Base-by-base conservation (phyloP, 2,329 filamentous ascomycete species). In the Colletotrichum horii region DNA sequence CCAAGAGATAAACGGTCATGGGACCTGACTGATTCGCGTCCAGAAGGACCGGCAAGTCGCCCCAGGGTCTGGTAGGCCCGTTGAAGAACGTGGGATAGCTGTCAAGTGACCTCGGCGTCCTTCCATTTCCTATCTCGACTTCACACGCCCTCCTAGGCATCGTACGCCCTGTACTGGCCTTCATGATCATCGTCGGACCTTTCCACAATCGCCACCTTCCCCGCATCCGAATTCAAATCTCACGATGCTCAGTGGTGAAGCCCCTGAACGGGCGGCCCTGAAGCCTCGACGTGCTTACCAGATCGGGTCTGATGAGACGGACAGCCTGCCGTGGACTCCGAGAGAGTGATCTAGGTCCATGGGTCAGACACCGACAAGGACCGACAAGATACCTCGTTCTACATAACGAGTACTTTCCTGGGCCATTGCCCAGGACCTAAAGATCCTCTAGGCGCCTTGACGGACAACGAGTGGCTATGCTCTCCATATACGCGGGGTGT, bases 201-300 rank as follows among this genome's bases (percentile, higher is more conserved):
- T 76, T n/a, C 71, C 71, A 66, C n/a, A 61, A 62, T 76, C 30
- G 74, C 74, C 74, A 76, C 74, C 38, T 75, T 66, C 74, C 74
- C 74, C 66, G 71, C 74, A 71, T 38, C 26, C 15, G 30, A 62
- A 36, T 62, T 32, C n/a, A 24, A 32, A 64, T 60, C 64, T 65
- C 71, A 76, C 71, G 71, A 75, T 75, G 66, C 55, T 66, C 28
- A 76, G 71, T 75, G 71, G 66, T 60, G 66, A 76, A 70, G 60
- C 8, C 32, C 56, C 43, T 60, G 60, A 43, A 22, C 15, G n/a
- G 30, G 56, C 36, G 32, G 48, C 32, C 48, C 48, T 66, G 38
- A 56, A 62, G 6, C 61, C 16, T 62, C 24, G 43, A 76, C 6
- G 38, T 66, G 15, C 61, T 75, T 71, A 30, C 74, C 66, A 34